These are phyloP conservation scores for Dryas alaskensis DNA, from an alignment of 306 rosid species.

Conservation along the genomic window DNA sequence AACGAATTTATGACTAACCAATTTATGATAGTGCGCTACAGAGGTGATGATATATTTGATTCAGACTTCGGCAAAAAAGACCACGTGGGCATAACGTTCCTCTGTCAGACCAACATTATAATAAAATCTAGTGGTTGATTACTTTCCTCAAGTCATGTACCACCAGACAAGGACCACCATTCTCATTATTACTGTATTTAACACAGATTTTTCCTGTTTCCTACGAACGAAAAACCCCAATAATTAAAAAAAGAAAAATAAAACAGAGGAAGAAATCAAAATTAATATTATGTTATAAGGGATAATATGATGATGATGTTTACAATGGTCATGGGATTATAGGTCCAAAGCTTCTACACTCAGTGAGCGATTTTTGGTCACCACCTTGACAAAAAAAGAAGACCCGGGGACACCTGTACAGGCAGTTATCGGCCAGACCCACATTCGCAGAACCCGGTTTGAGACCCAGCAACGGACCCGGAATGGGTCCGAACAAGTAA, in stretches of 20 bases:
- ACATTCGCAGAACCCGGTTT: constrained; percentile 67
- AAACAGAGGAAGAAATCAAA: neutral
- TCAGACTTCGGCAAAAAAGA: neutral
- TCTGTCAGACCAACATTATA: constrained; percentile 6
- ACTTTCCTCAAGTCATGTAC: neutral
- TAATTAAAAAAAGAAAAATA: neutral
- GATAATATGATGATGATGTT: neutral
- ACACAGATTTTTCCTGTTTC: neutral
- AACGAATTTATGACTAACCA: too few species aligned
- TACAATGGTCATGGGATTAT: constrained; percentile 40
- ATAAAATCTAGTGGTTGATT: neutral
- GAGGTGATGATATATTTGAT: too few species aligned
- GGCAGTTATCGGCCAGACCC: constrained; percentile 57
- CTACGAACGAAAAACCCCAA: too few species aligned
- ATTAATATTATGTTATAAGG: neutral
- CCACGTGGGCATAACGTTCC: constrained; percentile 25
- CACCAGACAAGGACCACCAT: constrained; percentile 3
- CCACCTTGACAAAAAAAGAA: constrained; percentile 82
- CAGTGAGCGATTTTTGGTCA: constrained; percentile 45
- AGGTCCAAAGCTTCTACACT: constrained; percentile 45
- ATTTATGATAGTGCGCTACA: too few species aligned
- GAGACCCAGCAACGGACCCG: constrained; percentile 47
- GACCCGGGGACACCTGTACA: constrained; percentile 58
- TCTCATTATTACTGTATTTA: neutral
- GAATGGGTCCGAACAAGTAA: constrained; percentile 66